phyloP scores from a whole-genome alignment of 1,139 yeast species.

The Pichia terricola region DNA sequence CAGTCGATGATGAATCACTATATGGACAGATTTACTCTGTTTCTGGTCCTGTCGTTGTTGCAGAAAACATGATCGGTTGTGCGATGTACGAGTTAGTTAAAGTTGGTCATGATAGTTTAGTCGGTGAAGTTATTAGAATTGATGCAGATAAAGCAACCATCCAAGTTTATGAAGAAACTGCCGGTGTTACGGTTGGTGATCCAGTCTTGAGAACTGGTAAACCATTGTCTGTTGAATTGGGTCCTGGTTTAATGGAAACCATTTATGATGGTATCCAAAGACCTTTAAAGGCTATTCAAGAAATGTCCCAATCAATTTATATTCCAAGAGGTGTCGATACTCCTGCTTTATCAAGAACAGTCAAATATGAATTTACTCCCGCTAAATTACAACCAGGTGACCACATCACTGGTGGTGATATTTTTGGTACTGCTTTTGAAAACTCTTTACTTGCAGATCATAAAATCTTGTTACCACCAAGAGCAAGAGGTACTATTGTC shows the following conservation, averaged over 20 bases:
- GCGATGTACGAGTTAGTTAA: constrained; percentile 98
- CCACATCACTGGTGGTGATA: constrained; percentile 97
- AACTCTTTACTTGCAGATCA: constrained; percentile 88
- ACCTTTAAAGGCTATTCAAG: constrained; percentile 88
- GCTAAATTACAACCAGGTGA: constrained; percentile 79
- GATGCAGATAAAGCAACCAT: constrained; percentile 95
- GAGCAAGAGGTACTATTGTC: constrained; percentile 95
- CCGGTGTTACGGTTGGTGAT: constrained; percentile 98
- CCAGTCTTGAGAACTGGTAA: constrained; percentile 97
- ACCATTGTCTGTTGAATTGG: constrained; percentile 94
- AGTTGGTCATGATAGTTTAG: constrained; percentile 94
- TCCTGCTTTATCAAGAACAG: constrained; percentile 79
- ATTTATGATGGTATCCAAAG: constrained; percentile 99
- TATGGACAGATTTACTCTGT: constrained; percentile 89
- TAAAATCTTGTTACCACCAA: constrained; percentile 90
- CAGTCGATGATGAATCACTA: constrained; percentile 70
- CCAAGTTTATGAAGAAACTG: constrained; percentile 98
- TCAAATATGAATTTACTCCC: constrained; percentile 81
- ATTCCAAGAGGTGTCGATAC: constrained; percentile 98
- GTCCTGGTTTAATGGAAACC: constrained; percentile 98
- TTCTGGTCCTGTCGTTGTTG: constrained; percentile 95
- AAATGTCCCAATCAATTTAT: constrained; percentile 78
- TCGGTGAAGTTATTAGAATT: constrained; percentile 96
- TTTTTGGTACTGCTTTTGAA: constrained; percentile 88
- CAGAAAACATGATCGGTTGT: constrained; percentile 98